These are phyloP conservation scores for Ophiostoma sp. DNA, from an alignment of 2,329 filamentous ascomycete species.

Conservation along the genomic window DNA sequence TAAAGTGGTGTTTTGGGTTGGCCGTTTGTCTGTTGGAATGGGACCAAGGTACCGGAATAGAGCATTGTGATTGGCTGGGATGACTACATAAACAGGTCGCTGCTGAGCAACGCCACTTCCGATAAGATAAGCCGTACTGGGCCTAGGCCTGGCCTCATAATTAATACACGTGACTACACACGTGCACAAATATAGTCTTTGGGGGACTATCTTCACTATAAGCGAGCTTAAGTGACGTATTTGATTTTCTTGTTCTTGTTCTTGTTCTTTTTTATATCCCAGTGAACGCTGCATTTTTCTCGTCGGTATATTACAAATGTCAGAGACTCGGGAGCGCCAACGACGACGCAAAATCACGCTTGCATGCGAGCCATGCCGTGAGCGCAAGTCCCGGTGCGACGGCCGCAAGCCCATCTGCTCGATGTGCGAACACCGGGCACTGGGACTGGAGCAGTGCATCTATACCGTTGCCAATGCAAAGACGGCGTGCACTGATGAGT, in stretches of 20 bases:
- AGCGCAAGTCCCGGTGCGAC: slow-evolving; percentile 41
- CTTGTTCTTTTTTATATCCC: background rate
- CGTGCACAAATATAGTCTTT: background rate
- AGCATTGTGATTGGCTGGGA: slow-evolving; percentile 18
- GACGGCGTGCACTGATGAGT: slow-evolving; percentile 24
- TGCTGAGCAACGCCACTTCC: slow-evolving; percentile 23
- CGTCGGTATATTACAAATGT: background rate
- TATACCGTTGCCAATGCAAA: slow-evolving; percentile 23
- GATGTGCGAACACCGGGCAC: slow-evolving; percentile 36
- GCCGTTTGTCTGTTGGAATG: slow-evolving; percentile 12
- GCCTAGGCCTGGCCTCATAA: background rate
- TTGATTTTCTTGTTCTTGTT: background rate
- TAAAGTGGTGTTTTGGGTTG: slow-evolving; percentile 22
- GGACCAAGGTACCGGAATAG: background rate
- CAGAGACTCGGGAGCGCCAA: slow-evolving; percentile 18
- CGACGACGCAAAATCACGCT: slow-evolving; percentile 33
- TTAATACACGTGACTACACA: background rate
- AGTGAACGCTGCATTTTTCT: background rate
- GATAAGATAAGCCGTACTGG: slow-evolving; percentile 17
- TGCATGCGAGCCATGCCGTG: slow-evolving; percentile 41
- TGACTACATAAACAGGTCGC: slow-evolving; percentile 22
- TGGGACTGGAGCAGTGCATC: slow-evolving; percentile 24
- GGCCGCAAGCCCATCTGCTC: slow-evolving; percentile 42
- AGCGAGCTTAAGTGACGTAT: background rate
- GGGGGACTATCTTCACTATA: background rate